A percentile compares a stretch with the other conserved stretches of the same genome.
Evolutionary conservation across 2,329 filamentous ascomycete genomes (phyloP).

Genomic region (Microdochium paspali): DNA sequence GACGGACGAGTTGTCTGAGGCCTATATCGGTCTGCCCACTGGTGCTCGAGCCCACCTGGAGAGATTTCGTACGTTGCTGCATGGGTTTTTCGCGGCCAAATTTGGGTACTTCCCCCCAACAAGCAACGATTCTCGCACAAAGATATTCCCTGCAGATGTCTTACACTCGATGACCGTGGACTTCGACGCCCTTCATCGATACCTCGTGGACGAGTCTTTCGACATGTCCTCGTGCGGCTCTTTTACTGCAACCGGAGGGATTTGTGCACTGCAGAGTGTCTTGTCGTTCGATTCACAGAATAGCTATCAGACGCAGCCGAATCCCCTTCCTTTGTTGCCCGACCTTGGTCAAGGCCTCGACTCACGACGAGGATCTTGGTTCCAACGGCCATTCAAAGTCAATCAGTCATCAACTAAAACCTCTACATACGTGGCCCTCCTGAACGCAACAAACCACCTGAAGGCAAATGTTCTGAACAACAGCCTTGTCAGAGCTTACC

Average conservation of each 20-base stretch:
- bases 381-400: conserved; percentile 28
- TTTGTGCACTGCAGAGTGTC: conserved; percentile 62
- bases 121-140: conserved; percentile 25
- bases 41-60: conserved; percentile 59
- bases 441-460: conserved; percentile 38
- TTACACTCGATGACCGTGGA: conserved; percentile 57
- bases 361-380: conserved; percentile 28
- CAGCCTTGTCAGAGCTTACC: conserved; percentile 57
- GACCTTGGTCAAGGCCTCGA: conserved; percentile 15
- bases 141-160: conserved; percentile 46
- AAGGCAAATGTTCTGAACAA: conserved; percentile 29
- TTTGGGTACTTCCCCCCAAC: conserved; percentile 65
- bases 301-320: conserved; percentile 47
- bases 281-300: conserved; percentile 55
- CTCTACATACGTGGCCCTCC: conserved; percentile 40
- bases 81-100: conserved; percentile 55
- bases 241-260: conserved; percentile 50
- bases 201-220: conserved; percentile 55
- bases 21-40: conserved; percentile 53
- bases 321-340: conserved; percentile 61
- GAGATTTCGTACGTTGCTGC: conserved; percentile 60
- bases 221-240: conserved; percentile 39
- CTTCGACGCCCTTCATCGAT: conserved; percentile 62
- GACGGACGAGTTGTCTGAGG: conserved; percentile 58
- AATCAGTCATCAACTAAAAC: conserved; percentile 29